Percentiles rank a stretch among this genome's conserved stretches.
Evolutionary conservation across 2,329 filamentous ascomycete species (phyloP).

Genomic region (Ceratocystis colombiana): DNA sequence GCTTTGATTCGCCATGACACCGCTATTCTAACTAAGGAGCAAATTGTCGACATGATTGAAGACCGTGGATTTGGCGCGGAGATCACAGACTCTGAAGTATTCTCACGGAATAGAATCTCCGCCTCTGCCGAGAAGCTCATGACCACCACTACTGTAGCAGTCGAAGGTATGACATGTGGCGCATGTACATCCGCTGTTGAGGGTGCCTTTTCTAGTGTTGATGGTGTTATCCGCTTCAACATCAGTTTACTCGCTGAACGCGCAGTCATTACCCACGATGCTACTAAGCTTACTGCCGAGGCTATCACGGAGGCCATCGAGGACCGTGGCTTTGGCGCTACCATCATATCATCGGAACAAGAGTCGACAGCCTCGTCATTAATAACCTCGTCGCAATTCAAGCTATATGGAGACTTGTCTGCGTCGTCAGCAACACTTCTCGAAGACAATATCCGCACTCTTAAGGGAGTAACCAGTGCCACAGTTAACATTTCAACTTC

Average conservation of each 20-base stretch:
- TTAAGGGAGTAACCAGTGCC: constrained; percentile 64
- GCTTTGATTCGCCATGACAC: constrained; percentile 76
- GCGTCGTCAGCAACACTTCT: constrained; percentile 61
- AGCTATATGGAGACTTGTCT: constrained; percentile 69
- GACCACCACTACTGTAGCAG: constrained; percentile 71
- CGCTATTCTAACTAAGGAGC: constrained; percentile 40
- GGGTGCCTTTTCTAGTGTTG: constrained; percentile 63
- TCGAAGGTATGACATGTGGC: constrained; percentile 96
- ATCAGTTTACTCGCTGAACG: constrained; percentile 90
- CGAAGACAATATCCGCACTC: constrained; percentile 54
- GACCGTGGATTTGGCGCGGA: constrained; percentile 72
- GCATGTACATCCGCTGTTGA: constrained; percentile 91
- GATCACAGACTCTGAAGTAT: constrained; percentile 56
- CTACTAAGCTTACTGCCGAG: constrained; percentile 56
- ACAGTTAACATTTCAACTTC: constrained; percentile 63
- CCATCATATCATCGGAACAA: constrained; percentile 64
- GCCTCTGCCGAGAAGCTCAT: constrained; percentile 32
- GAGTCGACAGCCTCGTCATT: constrained; percentile 45
- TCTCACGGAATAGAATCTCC: constrained; percentile 33
- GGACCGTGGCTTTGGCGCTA: constrained; percentile 79
- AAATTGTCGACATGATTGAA: constrained; percentile 51
- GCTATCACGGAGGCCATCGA: constrained; percentile 77
- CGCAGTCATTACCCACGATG: constrained; percentile 77
- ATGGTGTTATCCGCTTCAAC: constrained; percentile 79
- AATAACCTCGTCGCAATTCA: constrained; percentile 61